phyloP scores from a whole-genome alignment of 805 yeast species.

The Kuraishia floccosa region DNA sequence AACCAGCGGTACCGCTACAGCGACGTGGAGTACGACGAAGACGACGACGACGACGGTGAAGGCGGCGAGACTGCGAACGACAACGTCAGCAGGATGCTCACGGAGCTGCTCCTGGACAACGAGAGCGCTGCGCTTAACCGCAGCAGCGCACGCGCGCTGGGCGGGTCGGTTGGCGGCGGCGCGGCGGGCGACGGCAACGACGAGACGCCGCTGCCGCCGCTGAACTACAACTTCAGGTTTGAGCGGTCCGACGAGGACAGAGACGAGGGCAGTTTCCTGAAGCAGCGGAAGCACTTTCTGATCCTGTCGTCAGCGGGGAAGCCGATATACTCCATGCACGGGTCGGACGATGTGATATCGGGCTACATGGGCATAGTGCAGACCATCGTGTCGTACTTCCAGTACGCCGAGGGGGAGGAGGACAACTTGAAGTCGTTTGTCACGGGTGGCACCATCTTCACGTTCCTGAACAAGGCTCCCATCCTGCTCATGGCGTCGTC shows the following conservation, averaged over 20 bases:
- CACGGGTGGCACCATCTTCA: conserved; percentile 40
- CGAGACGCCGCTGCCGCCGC: background rate
- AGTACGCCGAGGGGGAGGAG: conserved; percentile 22
- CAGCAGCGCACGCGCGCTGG: background rate
- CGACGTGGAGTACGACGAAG: conserved; percentile 10
- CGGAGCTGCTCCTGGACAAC: conserved; percentile 4
- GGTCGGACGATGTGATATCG: conserved; percentile 52
- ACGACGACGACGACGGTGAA: conserved; percentile 8
- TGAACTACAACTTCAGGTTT: background rate
- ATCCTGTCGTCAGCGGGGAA: conserved; percentile 80
- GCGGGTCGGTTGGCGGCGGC: background rate
- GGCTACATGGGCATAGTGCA: conserved; percentile 75
- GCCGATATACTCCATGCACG: conserved; percentile 73
- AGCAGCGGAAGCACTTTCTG: conserved; percentile 55
- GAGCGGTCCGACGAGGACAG: conserved; percentile 4
- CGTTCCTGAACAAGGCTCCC: conserved; percentile 54
- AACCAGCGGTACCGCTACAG: too few species aligned
- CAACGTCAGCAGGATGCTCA: conserved; percentile 4
- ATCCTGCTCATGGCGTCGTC: conserved; percentile 65
- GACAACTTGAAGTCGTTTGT: conserved; percentile 38
- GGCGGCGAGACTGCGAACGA: conserved; percentile 9
- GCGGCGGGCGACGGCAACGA: background rate
- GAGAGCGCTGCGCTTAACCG: conserved; percentile 2
- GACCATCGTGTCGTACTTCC: conserved; percentile 64
- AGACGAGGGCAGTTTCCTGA: conserved; percentile 15